phyloP scores from a whole-genome alignment of 495 filamentous ascomycete genomes.

The Penicillium diatomitis region DNA sequence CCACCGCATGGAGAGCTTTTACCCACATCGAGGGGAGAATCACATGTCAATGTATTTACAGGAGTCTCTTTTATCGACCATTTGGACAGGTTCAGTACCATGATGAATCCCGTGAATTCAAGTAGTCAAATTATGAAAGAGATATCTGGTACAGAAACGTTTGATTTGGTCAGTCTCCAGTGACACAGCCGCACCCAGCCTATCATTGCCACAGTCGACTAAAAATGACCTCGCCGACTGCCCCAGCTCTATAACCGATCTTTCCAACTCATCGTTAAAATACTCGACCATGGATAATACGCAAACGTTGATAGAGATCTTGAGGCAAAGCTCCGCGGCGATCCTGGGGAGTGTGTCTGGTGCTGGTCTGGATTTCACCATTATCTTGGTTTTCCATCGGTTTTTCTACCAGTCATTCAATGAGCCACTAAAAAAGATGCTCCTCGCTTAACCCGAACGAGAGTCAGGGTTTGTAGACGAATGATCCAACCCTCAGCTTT shows the following conservation, averaged over 20 bases:
- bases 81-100: not conserved
- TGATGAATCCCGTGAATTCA: not conserved
- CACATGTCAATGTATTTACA: not conserved
- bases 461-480: not conserved
- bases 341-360: not conserved
- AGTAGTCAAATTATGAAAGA: not conserved
- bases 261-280: not conserved
- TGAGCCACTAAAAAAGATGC: not conserved
- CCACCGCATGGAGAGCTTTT: not conserved
- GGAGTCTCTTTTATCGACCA: not conserved
- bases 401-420: not conserved
- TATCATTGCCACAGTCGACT: not conserved
- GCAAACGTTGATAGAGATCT: not conserved
- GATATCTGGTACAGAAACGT: not conserved
- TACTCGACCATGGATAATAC: not conserved
- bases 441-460: not conserved
- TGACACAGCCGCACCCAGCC: not conserved
- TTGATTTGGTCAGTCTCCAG: not conserved
- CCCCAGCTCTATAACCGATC: not conserved
- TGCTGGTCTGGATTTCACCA: not conserved
- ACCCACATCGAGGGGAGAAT: not conserved
- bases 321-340: not conserved
- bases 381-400: not conserved
- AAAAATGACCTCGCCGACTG: not conserved
- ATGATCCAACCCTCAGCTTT: not conserved